Evolutionary conservation across 768 basidiomycete species (phyloP).

Genomic region (Chalciporus sphaerocephalus): DNA sequence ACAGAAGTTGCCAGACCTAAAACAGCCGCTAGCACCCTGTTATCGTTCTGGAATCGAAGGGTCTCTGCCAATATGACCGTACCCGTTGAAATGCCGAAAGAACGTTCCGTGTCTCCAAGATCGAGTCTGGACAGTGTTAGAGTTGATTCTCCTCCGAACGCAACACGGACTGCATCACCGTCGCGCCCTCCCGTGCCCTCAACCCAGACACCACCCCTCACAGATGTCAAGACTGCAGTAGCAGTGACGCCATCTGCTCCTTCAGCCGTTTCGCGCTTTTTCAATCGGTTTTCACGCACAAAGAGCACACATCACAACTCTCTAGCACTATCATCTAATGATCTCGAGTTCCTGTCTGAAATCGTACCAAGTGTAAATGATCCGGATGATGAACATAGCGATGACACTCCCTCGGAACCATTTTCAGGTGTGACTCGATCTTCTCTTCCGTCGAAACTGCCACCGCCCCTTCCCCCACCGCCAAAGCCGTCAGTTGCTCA

Average conservation of each 20-base stretch:
- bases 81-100: constrained; percentile 16
- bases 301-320: constrained; percentile 44
- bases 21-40: constrained; percentile 51
- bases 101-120: constrained; percentile 25
- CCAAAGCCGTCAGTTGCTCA: constrained; percentile 24
- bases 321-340: constrained; percentile 70
- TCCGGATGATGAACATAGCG: constrained; percentile 33
- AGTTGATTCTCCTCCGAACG: constrained; percentile 5
- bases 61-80: constrained; percentile 21
- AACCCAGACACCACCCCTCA: constrained; percentile 11
- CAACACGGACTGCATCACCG: constrained; percentile 17
- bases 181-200: constrained; percentile 6
- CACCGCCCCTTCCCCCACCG: constrained; percentile 43
- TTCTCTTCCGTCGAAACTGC: constrained; percentile 41
- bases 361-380: constrained; percentile 53
- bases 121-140: constrained; percentile 30
- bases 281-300: constrained; percentile 65
- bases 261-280: constrained; percentile 80
- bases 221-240: constrained; percentile 4
- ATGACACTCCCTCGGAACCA: constrained; percentile 32
- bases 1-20: constrained; percentile 41
- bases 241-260: constrained; percentile 30
- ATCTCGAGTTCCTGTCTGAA: constrained; percentile 77
- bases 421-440: constrained; percentile 41
- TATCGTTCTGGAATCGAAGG: constrained; percentile 68